Evolutionary conservation across 768 basidiomycete genomes (phyloP), one percentile per base, ranked within the genome.

Genomic region (Fistulinella prunicolor): DNA sequence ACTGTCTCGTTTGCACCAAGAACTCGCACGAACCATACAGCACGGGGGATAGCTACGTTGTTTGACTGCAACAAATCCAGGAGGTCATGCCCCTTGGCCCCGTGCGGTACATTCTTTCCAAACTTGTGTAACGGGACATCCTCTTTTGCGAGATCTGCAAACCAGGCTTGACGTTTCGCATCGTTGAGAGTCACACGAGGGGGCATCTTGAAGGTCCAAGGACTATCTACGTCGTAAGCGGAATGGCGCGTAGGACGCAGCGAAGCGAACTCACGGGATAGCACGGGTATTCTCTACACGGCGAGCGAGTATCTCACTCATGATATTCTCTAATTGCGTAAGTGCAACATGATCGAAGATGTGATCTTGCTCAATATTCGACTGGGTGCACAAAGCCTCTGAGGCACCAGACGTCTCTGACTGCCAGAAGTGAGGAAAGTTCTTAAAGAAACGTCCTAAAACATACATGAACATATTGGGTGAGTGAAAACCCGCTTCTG

Each of bases 1-100:
- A 89, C 89, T 41, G 86, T 89, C 68, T 94, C 91, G 56, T 92
- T 91, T 17, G 85, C 89, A 21, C 91, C 91, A 57, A 91, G 81
- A 4, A 91, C 89, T 17, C 90, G 79, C 22, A 93, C 72, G 61
- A 92, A 88, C 91, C 91, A 94, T 7, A 92, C 81, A 4, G 91
- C 91, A 38, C 91, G 78, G 2, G 85, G 76, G 28, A 90, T 85
- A 6, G 85, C 85, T 22, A 93, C 86, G 47, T 83, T 79, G 45
- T 89, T 82, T 6, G 75, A 73, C 46, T 92, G 86, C 24, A 94
- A 67, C 36, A 92, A 70, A 51, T 93, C 90, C 42, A 94, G 70
- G 23, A 93, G 75, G 58, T 91, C 89, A 53, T 86, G 83, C 2
- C 89, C 91, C 65, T 89, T 93, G 4, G 85, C 85, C 0, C 88